Evolutionary conservation across 2,329 filamentous ascomycete genomes (phyloP).

Genomic region (Arthrinium puccinioides): DNA sequence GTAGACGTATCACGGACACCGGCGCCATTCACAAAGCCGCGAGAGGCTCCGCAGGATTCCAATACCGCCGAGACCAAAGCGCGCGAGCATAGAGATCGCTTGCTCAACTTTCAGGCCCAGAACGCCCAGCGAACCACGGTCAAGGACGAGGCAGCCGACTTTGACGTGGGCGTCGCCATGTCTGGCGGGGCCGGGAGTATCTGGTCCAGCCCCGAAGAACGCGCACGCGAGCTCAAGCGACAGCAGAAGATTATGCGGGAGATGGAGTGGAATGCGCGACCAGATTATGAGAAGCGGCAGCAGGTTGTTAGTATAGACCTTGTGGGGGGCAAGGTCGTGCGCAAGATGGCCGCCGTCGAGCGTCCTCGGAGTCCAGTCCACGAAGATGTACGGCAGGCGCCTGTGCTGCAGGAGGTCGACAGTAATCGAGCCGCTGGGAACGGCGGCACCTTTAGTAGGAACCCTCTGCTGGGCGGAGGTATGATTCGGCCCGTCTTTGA

Average conservation of each 20-base stretch:
- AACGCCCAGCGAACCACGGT: conserved; percentile 80
- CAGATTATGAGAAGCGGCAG: conserved; percentile 82
- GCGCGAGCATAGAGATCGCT: conserved; percentile 70
- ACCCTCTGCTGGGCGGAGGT: conserved; percentile 58
- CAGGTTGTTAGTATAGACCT: conserved; percentile 83
- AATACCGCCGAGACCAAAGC: conserved; percentile 60
- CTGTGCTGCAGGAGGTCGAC: conserved; percentile 23
- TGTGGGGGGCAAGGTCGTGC: conserved; percentile 68
- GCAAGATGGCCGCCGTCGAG: conserved; percentile 59
- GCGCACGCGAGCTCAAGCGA: conserved; percentile 73
- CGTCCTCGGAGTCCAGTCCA: conserved; percentile 47
- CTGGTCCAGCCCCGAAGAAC: conserved; percentile 79
- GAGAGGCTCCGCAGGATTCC: conserved; percentile 24
- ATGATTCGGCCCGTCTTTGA: conserved; percentile 59
- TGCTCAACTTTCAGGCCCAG: conserved; percentile 77
- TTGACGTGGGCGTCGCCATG: conserved; percentile 42
- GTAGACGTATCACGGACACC: conserved; percentile 58
- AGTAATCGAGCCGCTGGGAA: conserved; percentile 24
- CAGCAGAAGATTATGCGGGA: conserved; percentile 80
- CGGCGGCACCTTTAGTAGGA: conserved; percentile 60
- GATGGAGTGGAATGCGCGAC: conserved; percentile 77
- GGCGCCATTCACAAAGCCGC: conserved; percentile 49
- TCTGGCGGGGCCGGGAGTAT: conserved; percentile 50
- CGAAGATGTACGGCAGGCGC: conserved; percentile 19
- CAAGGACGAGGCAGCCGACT: conserved; percentile 71